Evolutionary conservation across 2,329 filamentous ascomycete species (phyloP), one percentile per base, ranked within the genome.

Genomic region (Dactylella cylindrospora): DNA sequence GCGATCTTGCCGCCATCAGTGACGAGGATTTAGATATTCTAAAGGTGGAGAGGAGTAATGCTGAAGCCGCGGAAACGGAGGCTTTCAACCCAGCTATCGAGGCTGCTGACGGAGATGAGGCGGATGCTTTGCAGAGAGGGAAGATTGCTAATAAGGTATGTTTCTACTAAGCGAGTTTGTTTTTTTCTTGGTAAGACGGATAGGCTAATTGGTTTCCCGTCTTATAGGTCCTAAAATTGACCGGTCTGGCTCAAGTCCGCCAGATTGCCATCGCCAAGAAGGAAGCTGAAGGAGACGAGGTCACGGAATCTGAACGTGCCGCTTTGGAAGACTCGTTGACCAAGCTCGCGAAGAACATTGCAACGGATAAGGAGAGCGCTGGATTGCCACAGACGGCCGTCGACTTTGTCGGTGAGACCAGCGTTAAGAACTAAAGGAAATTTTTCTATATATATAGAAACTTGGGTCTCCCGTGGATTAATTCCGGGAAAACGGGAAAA

Each of bases 61-160:
- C 77, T 54, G 80, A 82, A 67, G 72, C 77, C 41, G 79, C 79
- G 1, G 80, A 82, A 68, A 73, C 68, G 0, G 70, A 76, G 1
- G 79, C 75, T 1, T 82, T 81, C 71, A 81, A 81, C 67, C 69
- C 76, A 1, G 79, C 79, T 9, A 77, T 82, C 51, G 76, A 74
- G 8, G 76, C 73, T 2, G 77, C 76, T 0, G 71, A 68, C 7
- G 78, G 76, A 7, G 74, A 72, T 39, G 74, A 72, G 31, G 77
- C 75, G 2, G 74, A 74, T 17, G 78, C 79, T 43, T 74, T 81
- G 9, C 72, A 78, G 72, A 75, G 32, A 44, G 9, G 38, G 2
- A 66, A 64, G 52, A 66, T 55, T 35, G 43, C 41, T 20, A 67
- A 67, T 43, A 66, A 65, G 28, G 44, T 47, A 45, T 25, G 19